A percentile compares a stretch with the other conserved stretches of the same genome.
These are phyloP conservation scores for Paracoccidioides brasiliensis DNA, from an alignment of 2,329 filamentous ascomycete genomes.

Conservation along the genomic window DNA sequence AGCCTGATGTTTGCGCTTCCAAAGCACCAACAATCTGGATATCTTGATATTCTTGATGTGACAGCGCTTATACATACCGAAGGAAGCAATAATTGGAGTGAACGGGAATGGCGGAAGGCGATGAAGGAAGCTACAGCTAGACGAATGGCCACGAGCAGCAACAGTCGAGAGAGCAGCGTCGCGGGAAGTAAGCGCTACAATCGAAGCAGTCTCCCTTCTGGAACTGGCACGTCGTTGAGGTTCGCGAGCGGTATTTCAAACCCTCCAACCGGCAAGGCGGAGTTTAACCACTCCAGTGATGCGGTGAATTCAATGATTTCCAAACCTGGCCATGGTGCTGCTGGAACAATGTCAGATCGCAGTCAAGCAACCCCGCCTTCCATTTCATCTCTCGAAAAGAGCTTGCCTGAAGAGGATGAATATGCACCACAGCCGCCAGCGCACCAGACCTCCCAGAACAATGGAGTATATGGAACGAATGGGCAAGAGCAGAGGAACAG, in stretches of 20 bases:
- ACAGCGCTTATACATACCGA: conserved; percentile 64
- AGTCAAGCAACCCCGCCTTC: conserved; percentile 1
- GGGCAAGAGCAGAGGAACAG: conserved; percentile 26
- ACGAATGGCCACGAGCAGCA: conserved; percentile 13
- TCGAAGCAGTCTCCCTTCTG: conserved; percentile 25
- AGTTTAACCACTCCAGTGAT: conserved; percentile 26
- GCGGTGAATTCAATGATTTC: conserved; percentile 21
- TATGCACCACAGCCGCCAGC: conserved; percentile 26
- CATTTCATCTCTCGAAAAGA: not conserved
- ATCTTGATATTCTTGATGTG: conserved; percentile 80
- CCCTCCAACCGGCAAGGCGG: conserved; percentile 10
- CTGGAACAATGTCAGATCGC: conserved; percentile 7
- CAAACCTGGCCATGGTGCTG: conserved; percentile 6
- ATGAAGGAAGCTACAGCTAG: conserved; percentile 73
- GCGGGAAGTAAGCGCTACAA: conserved; percentile 35
- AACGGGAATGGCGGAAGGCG: conserved; percentile 77
- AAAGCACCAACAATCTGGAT: conserved; percentile 73
- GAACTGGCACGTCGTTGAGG: conserved; percentile 22
- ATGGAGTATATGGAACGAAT: conserved; percentile 14
- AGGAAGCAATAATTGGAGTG: conserved; percentile 64
- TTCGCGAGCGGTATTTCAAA: conserved; percentile 15
- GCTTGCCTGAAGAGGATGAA: conserved; percentile 11
- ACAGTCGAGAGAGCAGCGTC: conserved; percentile 55
- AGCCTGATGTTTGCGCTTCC: conserved; percentile 99
- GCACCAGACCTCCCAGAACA: conserved; percentile 20